A percentile compares a stretch with the other conserved stretches of the same genome.
Conservation (phyloP, 148 eudicot genomes). For the Diospyros kaki region DNA sequence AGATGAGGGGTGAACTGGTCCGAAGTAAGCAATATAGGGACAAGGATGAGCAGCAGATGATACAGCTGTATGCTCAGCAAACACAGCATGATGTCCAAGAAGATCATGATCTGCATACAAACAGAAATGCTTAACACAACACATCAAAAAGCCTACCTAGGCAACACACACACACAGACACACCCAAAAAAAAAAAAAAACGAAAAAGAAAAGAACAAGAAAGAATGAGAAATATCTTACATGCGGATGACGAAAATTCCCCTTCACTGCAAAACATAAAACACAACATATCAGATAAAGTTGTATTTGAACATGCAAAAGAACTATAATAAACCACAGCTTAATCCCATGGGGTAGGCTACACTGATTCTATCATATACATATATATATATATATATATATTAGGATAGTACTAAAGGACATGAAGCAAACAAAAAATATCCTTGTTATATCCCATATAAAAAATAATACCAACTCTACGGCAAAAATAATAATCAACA, state of each 20-base stretch:
- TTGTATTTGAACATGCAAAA: background rate
- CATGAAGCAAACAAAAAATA: no score
- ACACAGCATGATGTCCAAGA: conserved; percentile 68
- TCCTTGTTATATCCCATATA: no score
- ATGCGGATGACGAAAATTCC: conserved; percentile 59
- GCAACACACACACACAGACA: no score
- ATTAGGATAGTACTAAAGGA: no score
- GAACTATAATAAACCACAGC: background rate
- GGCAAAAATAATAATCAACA: no score
- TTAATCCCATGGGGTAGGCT: no score
- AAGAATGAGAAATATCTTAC: conserved; percentile 58
- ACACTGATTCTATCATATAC: no score
- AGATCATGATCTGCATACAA: conserved; percentile 72
- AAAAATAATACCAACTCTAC: no score
- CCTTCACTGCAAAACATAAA: conserved; percentile 57
- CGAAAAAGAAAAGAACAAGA: background rate
- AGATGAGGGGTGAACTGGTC: conserved; percentile 66
- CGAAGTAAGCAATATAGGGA: conserved; percentile 78
- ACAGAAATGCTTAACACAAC: conserved; percentile 5
- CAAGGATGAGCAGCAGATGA: conserved; percentile 76
- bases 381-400: no score
- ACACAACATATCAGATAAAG: conserved; percentile 16
- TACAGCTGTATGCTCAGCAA: conserved; percentile 69
- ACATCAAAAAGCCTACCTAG: background rate
- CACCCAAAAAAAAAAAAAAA: background rate